Evolutionary conservation across 164 flowering plant species (phyloP).

Genomic region (Magnolia kwangsiensis): DNA sequence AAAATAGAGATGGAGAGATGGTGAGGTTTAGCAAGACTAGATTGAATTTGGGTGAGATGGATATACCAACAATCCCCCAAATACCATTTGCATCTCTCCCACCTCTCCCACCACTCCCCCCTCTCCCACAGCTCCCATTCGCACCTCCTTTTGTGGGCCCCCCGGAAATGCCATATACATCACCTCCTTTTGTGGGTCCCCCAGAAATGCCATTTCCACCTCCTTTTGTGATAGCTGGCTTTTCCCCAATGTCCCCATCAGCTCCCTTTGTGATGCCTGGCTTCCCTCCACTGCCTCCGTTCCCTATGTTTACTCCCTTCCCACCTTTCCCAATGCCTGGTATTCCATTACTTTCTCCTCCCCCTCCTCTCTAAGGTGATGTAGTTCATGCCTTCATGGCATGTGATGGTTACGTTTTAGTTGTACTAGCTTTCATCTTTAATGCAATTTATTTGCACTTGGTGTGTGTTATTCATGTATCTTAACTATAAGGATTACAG

Average conservation of each 20-base stretch:
- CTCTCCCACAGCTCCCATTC: background rate
- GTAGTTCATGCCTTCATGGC: background rate
- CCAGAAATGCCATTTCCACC: no score
- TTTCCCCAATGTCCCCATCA: no score
- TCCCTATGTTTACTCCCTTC: conserved; percentile 5
- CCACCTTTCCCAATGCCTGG: background rate
- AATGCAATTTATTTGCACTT: background rate
- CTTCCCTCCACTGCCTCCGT: background rate
- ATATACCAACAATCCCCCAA: no score
- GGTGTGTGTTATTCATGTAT: background rate
- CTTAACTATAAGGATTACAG: background rate
- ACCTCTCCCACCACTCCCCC: conserved; percentile 3
- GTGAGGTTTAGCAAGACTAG: background rate
- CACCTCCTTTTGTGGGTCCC: no score
- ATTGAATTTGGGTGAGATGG: background rate
- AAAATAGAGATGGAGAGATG: background rate
- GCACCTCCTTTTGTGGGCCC: no score
- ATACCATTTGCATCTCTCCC: background rate
- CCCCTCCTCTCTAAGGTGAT: background rate
- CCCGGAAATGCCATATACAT: no score
- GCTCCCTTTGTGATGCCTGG: conserved; percentile 1
- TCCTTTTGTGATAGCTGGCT: no score
- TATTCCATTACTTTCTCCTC: background rate
- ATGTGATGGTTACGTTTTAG: no score
- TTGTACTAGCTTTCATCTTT: no score